These are phyloP conservation scores for Metarhizium sp. DNA, from an alignment of 2,329 filamentous ascomycete species.

Conservation along the genomic window DNA sequence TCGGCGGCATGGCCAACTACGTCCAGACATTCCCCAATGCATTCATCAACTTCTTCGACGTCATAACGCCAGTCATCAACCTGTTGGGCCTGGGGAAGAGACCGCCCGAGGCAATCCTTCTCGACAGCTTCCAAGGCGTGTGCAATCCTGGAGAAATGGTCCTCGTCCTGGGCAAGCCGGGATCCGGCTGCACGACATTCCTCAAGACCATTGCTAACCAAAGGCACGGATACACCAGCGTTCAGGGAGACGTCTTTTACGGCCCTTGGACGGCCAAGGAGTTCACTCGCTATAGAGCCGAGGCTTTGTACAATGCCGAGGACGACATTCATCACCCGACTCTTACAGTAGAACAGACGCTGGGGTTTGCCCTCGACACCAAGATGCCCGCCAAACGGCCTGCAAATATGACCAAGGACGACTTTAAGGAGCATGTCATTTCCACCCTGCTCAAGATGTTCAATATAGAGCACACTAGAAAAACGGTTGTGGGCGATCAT, in stretches of 20 bases:
- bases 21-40: slow-evolving; percentile 69
- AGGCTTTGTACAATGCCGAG: slow-evolving; percentile 71
- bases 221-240: slow-evolving; percentile 43
- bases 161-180: slow-evolving; percentile 69
- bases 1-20: slow-evolving; percentile 65
- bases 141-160: slow-evolving; percentile 82
- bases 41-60: slow-evolving; percentile 67
- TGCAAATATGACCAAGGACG: slow-evolving; percentile 58
- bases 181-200: slow-evolving; percentile 62
- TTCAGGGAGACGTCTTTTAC: slow-evolving; percentile 64
- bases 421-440: slow-evolving; percentile 71
- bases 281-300: slow-evolving; percentile 68
- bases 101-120: slow-evolving; percentile 61
- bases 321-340: slow-evolving; percentile 82
- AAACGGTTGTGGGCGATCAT: slow-evolving; percentile 76
- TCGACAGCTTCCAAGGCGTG: slow-evolving; percentile 62
- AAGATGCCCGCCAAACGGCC: slow-evolving; percentile 78
- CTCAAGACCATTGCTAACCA: slow-evolving; percentile 61
- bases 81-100: slow-evolving; percentile 59
- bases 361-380: slow-evolving; percentile 75
- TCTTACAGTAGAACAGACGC: slow-evolving; percentile 77
- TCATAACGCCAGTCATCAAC: slow-evolving; percentile 53
- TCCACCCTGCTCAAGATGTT: slow-evolving; percentile 79
- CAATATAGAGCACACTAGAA: slow-evolving; percentile 80
- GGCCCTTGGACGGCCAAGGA: slow-evolving; percentile 63